Percentiles rank a stretch among this genome's conserved stretches.
These are phyloP conservation scores for Aspergillus puulaauensis DNA, from an alignment of 2,329 filamentous ascomycete genomes.

Conservation along the genomic window DNA sequence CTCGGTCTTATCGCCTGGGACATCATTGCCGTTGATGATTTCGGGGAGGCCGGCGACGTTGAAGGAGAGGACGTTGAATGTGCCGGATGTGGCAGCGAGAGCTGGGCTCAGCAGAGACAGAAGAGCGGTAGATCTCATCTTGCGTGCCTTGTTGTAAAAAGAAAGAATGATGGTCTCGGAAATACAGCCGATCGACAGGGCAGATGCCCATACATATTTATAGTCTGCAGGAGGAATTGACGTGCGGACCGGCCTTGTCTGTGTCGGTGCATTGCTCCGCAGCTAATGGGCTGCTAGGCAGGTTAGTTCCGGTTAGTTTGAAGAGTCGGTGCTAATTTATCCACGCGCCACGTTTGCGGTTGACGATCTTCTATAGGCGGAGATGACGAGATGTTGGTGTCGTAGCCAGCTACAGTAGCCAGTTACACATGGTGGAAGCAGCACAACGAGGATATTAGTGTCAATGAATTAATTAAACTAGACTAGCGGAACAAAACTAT, in stretches of 20 bases:
- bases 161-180: no score
- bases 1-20: constrained; percentile 60
- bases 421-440: neutral
- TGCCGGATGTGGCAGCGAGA: neutral
- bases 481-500: neutral
- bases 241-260: no score
- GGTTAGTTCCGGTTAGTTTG: neutral
- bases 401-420: neutral
- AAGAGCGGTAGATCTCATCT: neutral
- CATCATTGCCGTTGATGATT: constrained; percentile 57
- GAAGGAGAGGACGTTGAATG: constrained; percentile 47
- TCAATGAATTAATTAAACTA: neutral
- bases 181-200: no score
- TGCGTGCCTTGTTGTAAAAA: neutral
- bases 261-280: neutral
- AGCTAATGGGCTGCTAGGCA: neutral
- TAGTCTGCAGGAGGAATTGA: no score
- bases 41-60: constrained; percentile 62
- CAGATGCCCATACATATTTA: no score
- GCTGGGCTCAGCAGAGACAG: neutral
- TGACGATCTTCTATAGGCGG: neutral
- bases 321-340: neutral
- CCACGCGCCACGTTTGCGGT: neutral
- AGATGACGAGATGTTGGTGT: neutral
- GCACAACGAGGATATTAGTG: neutral